Evolutionary conservation across 139 green algal species (phyloP), one percentile per base, ranked within the genome.

Genomic region (Asterochloris erici): DNA sequence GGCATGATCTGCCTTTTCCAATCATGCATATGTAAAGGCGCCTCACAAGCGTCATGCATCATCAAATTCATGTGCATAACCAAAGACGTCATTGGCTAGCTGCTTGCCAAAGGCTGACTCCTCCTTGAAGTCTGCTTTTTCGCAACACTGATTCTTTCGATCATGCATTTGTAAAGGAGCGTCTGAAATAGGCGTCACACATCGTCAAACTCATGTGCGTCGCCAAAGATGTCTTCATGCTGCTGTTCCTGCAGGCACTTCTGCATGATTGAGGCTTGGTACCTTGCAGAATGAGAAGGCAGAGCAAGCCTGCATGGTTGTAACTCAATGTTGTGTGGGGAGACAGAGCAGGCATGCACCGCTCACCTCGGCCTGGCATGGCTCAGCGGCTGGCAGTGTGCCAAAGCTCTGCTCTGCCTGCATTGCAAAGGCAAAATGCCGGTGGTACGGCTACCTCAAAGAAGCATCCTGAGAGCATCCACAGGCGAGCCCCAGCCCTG

Each of bases 51-150:
- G 38, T 54, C 38, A 54, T 6, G 38, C 38, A 54, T 54, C 6
- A 23, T 69, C 76, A 80, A 80, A 80, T 24, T 80, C 76, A n/a
- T 80, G 54, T n/a, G 76, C 76, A 54, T 61, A n/a, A 62, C 76
- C 76, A 70, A 80, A 80, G 76, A 80, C 69, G 60, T 80, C 60
- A 54, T 80, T 27, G 68, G 76, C 14, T n/a, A 70, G 76, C 76
- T 54, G 38, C 38, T 54, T 54, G 38, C 38, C 38, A 54, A 54
- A 6, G 38, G 38, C 38, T 54, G 38, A 54, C 38, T 54, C 38
- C 38, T 54, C 38, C 38, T 10, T 54, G 38, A 54, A 54, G 38
- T 54, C 6, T 54, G 6, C 6, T 54, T 54, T 54, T 54, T 54
- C 38, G 6, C 38, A 54, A 54, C 38, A 10, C 38, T 54, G 38